Evolutionary conservation across 2,329 filamentous ascomycete species (phyloP).

Genomic region (Alternaria consortialis): DNA sequence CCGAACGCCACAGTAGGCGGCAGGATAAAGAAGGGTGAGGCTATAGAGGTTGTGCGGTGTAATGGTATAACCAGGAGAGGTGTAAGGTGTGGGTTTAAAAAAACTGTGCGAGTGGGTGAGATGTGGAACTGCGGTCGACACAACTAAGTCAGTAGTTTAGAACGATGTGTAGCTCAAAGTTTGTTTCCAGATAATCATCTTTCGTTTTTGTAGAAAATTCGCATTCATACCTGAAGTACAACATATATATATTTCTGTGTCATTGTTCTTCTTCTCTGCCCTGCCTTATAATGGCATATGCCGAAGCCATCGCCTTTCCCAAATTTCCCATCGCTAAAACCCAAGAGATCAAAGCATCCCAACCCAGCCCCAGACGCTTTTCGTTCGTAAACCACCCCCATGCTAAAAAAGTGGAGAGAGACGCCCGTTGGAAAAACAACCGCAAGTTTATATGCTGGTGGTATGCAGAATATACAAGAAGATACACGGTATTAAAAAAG

Average conservation of each 20-base stretch:
- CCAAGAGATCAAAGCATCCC: slow-evolving; percentile 16
- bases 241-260: not conserved
- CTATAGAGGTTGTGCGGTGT: not conserved
- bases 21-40: not conserved
- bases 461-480: slow-evolving; percentile 50
- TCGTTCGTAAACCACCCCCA: slow-evolving; percentile 17
- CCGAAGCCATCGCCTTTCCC: not conserved
- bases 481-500: slow-evolving; percentile 45
- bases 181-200: not conserved
- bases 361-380: slow-evolving; percentile 25
- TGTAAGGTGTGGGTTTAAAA: not conserved
- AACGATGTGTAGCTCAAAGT: not conserved
- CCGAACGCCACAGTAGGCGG: not conserved
- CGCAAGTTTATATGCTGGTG: slow-evolving; percentile 25
- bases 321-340: slow-evolving; percentile 4
- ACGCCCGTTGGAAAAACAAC: slow-evolving; percentile 16
- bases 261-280: not conserved
- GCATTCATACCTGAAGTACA: not conserved
- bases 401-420: slow-evolving; percentile 21
- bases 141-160: not conserved
- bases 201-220: not conserved
- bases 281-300: not conserved
- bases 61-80: not conserved
- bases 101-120: not conserved
- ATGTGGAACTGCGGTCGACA: slow-evolving; percentile 10